Conservation (phyloP, 495 filamentous ascomycete genomes). For the Trichoderma virens region DNA sequence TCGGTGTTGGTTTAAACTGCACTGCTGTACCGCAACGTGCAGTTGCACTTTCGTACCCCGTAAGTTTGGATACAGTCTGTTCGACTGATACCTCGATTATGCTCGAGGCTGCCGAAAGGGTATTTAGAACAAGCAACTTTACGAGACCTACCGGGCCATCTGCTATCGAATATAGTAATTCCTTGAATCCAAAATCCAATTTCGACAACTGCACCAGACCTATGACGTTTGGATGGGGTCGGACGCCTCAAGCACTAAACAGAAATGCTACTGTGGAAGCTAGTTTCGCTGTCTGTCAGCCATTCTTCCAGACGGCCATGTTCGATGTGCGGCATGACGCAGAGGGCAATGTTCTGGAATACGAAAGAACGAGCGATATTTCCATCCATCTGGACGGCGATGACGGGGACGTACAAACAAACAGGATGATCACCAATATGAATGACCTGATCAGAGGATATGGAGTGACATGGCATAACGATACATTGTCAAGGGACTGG, state of each 20-base stretch:
- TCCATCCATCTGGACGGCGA: background rate
- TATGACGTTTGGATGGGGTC: conserved; percentile 21
- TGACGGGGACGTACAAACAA: background rate
- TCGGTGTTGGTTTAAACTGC: conserved; percentile 18
- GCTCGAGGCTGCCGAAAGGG: background rate
- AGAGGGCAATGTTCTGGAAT: conserved; percentile 16
- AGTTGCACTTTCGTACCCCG: background rate
- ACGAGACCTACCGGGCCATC: background rate
- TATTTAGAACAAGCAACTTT: background rate
- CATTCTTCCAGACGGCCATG: conserved; percentile 20
- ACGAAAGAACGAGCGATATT: conserved; percentile 2
- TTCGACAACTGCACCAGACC: background rate
- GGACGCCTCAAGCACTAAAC: background rate
- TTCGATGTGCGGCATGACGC: conserved; percentile 28
- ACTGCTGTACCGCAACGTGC: background rate
- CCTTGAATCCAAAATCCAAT: background rate
- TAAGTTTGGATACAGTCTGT: no score
- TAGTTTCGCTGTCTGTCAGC: conserved; percentile 27
- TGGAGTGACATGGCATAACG: conserved; percentile 27
- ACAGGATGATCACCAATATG: background rate
- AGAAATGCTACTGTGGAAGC: background rate
- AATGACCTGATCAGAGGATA: background rate
- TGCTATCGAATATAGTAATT: background rate
- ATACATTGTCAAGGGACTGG: conserved; percentile 27
- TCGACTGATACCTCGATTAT: background rate